Conservation (phyloP, 805 yeast species). For the Myxozyma vanderwaltii region DNA sequence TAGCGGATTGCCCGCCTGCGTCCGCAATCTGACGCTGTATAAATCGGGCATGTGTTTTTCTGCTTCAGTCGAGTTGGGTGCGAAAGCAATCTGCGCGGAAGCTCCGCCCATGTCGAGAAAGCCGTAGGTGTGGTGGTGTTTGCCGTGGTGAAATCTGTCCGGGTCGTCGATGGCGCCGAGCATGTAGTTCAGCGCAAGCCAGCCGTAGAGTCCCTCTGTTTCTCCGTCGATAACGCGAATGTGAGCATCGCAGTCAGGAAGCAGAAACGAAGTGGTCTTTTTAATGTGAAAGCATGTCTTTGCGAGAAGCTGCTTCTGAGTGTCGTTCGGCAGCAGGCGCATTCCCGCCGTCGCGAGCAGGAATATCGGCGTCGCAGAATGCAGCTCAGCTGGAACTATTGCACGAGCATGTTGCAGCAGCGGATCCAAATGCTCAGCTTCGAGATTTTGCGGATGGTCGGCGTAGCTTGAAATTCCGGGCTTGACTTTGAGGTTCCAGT, state of each 20-base stretch:
- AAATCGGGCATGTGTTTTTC: constrained; percentile 72
- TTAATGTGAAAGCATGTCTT: constrained; percentile 62
- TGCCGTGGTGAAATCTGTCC: constrained; percentile 37
- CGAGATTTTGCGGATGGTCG: constrained; percentile 55
- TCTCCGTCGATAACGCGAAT: constrained; percentile 91
- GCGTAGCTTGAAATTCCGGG: constrained; percentile 84
- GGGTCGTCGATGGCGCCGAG: constrained; percentile 60
- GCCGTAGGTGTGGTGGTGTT: constrained; percentile 66
- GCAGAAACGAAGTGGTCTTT: constrained; percentile 56
- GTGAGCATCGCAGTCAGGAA: constrained; percentile 65
- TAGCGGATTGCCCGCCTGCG: constrained; percentile 68
- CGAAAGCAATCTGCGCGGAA: constrained; percentile 92
- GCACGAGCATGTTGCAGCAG: constrained; percentile 68
- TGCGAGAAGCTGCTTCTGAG: constrained; percentile 56
- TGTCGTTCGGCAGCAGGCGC: constrained; percentile 66
- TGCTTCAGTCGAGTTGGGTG: constrained; percentile 67
- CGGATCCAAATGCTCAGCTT: constrained; percentile 68
- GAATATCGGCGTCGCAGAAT: constrained; percentile 75
- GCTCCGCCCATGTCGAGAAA: constrained; percentile 99
- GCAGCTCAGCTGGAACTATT: constrained; percentile 65
- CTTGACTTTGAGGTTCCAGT: constrained; percentile 70
- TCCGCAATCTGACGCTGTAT: constrained; percentile 63
- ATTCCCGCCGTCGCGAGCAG: constrained; percentile 97
- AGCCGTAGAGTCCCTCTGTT: constrained; percentile 92
- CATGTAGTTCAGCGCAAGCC: constrained; percentile 88